A percentile compares a stretch with the other conserved stretches of the same genome.
phyloP scores from a whole-genome alignment of 495 filamentous ascomycete species.

The Penicillium arizonense region DNA sequence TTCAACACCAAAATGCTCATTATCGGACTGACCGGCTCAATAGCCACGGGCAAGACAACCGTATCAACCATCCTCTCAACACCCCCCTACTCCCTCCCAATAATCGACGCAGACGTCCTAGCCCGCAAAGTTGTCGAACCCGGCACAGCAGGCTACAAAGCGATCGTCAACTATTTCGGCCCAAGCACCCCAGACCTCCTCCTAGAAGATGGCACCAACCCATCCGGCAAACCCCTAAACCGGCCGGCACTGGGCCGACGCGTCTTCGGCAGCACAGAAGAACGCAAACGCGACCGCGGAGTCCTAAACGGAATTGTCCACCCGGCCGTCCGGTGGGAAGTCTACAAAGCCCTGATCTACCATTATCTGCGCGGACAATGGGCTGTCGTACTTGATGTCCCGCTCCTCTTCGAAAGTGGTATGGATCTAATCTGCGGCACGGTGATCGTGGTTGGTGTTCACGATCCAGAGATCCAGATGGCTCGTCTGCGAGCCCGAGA shows the following conservation, averaged over 20 bases:
- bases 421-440: constrained; percentile 79
- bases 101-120: constrained; percentile 93
- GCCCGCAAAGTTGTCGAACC: constrained; percentile 90
- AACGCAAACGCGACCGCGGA: constrained; percentile 61
- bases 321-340: constrained; percentile 75
- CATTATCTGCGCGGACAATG: constrained; percentile 70
- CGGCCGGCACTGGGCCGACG: constrained; percentile 78
- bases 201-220: constrained; percentile 38
- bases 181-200: constrained; percentile 83
- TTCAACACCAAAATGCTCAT: constrained; percentile 67
- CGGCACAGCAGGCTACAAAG: constrained; percentile 75
- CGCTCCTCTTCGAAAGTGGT: constrained; percentile 81
- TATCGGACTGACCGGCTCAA: constrained; percentile 94
- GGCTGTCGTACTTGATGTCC: constrained; percentile 92
- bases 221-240: constrained; percentile 70
- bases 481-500: constrained; percentile 69
- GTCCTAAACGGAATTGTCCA: constrained; percentile 90
- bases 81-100: constrained; percentile 80
- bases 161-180: constrained; percentile 75
- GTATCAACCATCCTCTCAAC: constrained; percentile 78
- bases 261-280: constrained; percentile 74
- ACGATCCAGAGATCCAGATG: constrained; percentile 76
- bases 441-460: constrained; percentile 82
- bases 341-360: constrained; percentile 63
- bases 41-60: constrained; percentile 97